phyloP scores from a whole-genome alignment of 2,329 filamentous ascomycete species.

The Colletotrichum sp. region DNA sequence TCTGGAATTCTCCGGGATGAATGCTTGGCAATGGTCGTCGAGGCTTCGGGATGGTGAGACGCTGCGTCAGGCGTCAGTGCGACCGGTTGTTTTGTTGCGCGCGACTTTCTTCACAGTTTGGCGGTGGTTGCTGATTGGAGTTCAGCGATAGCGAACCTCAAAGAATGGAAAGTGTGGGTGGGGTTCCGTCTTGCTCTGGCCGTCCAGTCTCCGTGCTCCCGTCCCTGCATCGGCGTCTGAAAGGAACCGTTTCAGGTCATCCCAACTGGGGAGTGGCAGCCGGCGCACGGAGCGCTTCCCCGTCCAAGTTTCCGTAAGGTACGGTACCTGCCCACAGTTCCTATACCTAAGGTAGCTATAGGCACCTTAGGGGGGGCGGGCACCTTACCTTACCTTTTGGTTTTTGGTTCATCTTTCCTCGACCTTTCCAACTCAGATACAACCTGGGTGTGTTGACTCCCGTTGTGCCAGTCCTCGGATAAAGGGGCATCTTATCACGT shows the following conservation, averaged over 20 bases:
- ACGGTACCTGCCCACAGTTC: neutral
- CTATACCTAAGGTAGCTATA: no score
- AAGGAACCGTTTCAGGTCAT: neutral
- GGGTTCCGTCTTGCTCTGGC: neutral
- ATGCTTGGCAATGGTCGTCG: neutral
- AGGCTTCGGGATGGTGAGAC: neutral
- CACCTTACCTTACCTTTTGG: neutral
- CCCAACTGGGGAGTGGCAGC: neutral
- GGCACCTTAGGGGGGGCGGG: no score
- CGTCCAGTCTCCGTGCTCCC: conserved; percentile 1
- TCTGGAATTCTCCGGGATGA: neutral
- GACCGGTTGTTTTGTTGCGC: neutral
- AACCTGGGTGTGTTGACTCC: neutral
- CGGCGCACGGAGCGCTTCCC: neutral
- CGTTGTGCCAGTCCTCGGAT: neutral
- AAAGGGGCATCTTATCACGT: neutral
- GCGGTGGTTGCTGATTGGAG: neutral
- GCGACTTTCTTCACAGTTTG: neutral
- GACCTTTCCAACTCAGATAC: neutral
- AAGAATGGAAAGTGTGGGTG: neutral
- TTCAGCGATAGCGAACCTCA: neutral
- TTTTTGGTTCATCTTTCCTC: neutral
- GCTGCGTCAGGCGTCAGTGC: neutral
- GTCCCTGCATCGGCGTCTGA: conserved; percentile 2
- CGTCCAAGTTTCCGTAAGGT: neutral